Evolutionary conservation across 1,139 yeast species (phyloP), one percentile per base, ranked within the genome.

Genomic region (Yamadazyma atmosphaerica): DNA sequence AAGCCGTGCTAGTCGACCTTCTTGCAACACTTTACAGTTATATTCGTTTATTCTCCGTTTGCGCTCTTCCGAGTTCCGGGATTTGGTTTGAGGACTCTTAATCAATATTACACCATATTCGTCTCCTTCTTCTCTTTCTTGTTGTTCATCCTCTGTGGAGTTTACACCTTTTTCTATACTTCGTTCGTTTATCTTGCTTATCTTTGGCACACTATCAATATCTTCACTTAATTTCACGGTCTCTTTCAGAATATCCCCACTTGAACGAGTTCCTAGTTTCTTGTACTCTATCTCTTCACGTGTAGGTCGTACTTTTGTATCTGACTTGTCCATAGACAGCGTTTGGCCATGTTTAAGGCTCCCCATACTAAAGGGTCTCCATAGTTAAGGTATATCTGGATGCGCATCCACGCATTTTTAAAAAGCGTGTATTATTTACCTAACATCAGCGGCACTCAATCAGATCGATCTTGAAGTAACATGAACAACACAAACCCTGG

Each of bases 41-140:
- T 64, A 61, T 23, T 58, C 58, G 16, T 46, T 52, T 11, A 68
- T 54, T 39, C 59, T 63, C 43, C 52, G 50, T 34, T 55, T 54
- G 33, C 74, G 50, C 39, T 53, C 55, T 12, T 55, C 55, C 17
- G 54, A 42, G 34, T 46, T 56, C 10, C 24, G 32, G 29, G 48
- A 51, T 56, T 30, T 43, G 44, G 4, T 48, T 41, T n/a, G 50
- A 52, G 6, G 53, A 38, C 37, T 51, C 52, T 19, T 30, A 4
- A 9, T 10, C 9, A 10, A 11, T 12, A 16, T 29, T 16, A 4
- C 11, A 5, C 12, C 26, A 10, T 8, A 8, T 23, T 23, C 26
- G 7, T 11, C 11, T 23, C 11, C 26, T 23, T 7, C 5, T 23
- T 23, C 12, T n/a, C 26, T 12, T n/a, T 23, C 12, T 23, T 23